Conservation (phyloP, 192 early-diverging fungal genomes). For the Podochytrium sp. region DNA sequence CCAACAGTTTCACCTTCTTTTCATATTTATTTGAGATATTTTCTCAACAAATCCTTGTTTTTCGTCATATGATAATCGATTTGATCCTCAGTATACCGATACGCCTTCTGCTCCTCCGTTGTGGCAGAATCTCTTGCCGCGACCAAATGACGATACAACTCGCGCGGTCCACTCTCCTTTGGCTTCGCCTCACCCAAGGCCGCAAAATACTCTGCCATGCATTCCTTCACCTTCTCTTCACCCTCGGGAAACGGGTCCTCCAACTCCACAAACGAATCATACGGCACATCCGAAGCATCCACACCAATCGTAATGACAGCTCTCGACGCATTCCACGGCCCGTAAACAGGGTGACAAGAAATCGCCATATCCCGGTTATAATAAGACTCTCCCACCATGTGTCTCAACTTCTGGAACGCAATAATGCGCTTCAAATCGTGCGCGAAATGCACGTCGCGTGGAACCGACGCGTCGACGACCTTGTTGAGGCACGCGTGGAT, state of each 20-base stretch:
- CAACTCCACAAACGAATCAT: not conserved
- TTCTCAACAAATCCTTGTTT: not conserved
- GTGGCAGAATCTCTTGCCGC: conserved; percentile 9
- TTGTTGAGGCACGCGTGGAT: not conserved
- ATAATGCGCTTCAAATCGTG: not conserved
- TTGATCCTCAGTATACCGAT: conserved; percentile 9
- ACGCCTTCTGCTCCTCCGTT: not conserved
- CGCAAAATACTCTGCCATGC: not conserved
- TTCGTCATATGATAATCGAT: conserved; percentile 9
- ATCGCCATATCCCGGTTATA: not conserved
- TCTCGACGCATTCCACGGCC: conserved; percentile 2
- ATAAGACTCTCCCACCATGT: not conserved
- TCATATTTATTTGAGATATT: too few species aligned
- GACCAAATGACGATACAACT: not conserved
- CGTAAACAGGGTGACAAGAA: not conserved
- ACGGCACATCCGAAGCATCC: not conserved
- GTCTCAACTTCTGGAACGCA: conserved; percentile 5
- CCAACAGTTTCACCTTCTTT: too few species aligned
- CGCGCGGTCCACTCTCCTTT: not conserved
- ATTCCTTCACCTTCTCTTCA: not conserved
- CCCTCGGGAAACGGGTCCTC: not conserved
- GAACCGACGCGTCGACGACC: not conserved
- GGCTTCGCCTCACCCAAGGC: not conserved
- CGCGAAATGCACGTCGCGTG: not conserved
- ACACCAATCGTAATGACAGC: not conserved